Percentiles rank a stretch among this genome's conserved stretches.
Evolutionary conservation across 2,329 filamentous ascomycete genomes (phyloP).

Genomic region (Aspergillus niger): DNA sequence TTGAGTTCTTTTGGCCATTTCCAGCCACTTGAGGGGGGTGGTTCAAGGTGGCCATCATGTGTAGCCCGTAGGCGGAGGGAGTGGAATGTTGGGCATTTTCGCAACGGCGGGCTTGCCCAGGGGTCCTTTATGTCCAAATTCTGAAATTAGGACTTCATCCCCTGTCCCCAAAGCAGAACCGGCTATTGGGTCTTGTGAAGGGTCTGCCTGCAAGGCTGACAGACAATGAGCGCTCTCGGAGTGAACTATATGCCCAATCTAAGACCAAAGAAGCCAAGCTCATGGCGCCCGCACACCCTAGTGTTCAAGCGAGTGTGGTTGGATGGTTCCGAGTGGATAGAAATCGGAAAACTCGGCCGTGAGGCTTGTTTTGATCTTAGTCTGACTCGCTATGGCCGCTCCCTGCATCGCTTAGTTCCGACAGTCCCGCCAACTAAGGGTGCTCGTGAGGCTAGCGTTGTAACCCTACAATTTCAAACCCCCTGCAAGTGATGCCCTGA

Average conservation of each 20-base stretch:
- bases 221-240: background rate
- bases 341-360: background rate
- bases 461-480: too few species aligned
- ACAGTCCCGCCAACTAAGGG: background rate
- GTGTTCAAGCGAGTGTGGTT: background rate
- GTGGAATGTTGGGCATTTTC: accelerated
- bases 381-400: background rate
- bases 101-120: background rate
- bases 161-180: background rate
- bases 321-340: background rate
- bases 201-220: background rate
- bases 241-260: background rate
- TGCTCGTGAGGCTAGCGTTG: background rate
- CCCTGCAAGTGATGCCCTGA: too few species aligned
- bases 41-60: background rate
- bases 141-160: background rate
- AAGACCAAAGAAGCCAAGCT: background rate
- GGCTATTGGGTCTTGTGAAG: background rate
- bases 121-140: background rate
- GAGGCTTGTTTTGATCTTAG: background rate
- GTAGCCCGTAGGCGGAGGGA: background rate
- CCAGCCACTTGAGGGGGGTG: background rate
- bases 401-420: background rate
- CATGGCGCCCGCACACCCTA: background rate
- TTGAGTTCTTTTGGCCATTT: background rate